Evolutionary conservation across 345 rosid species (phyloP), one percentile per base, ranked within the genome.

Genomic region (Pseudoturritis turrita): DNA sequence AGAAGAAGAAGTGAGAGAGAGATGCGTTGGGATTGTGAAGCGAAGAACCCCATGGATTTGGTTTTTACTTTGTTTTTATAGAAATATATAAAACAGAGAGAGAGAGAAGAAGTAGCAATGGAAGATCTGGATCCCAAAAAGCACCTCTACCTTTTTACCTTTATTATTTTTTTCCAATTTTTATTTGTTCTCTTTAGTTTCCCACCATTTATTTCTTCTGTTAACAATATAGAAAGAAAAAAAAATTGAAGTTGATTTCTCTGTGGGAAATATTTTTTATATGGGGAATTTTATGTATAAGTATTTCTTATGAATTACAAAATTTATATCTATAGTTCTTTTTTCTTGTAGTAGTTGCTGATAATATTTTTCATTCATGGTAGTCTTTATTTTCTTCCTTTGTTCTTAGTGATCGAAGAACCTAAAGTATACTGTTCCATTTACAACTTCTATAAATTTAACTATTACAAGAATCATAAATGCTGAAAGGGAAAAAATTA

Each of bases 111-210:
- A 62, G 67, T 54, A 37, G 77, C 68, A 64, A 80, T 69, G 56
- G 81, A 84, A 86, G 88, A 84, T 88, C 90, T 80, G 83, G 91
- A 88, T 88, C 91, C 88, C 81, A 77, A 74, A 79, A 70, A 70
- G 72, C 79, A 76, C 47, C 71, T 73, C 77, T 60, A 74, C 72
- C 83, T 65, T 67, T 62, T 65, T 33, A 12, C 76, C 64, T 57
- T 26, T 4, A 35, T 46, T 26, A 23, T 62, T 49, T 22, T 65
- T 62, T 54, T 73, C 73, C 65, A 53, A 7, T 22, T 74, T 55
- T 45, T 18, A 35, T 68, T 55, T 60, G 7, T 59, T 67, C 1
- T 61, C 33, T 53, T 53, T 45, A 21, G 5, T 22, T 65, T 70
- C 11, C 18, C 60, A 21, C 46, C 40, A 49, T 49, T 31, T 61